Percentiles rank a stretch among this genome's conserved stretches.
Conservation (phyloP, 2,329 filamentous ascomycete species). For the Cladosporium sp. region DNA sequence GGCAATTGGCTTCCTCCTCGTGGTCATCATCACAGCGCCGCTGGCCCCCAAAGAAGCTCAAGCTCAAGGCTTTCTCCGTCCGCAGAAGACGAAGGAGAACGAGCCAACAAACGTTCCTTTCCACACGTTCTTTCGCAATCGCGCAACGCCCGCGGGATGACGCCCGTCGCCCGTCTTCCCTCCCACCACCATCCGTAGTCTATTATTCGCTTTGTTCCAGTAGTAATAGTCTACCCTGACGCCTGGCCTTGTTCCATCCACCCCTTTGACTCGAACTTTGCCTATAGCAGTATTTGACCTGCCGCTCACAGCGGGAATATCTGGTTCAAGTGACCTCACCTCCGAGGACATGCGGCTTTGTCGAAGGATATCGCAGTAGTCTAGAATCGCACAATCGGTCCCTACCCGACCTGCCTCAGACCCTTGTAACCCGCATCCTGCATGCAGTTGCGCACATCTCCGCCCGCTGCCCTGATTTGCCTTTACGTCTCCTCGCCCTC, state of each 20-base stretch:
- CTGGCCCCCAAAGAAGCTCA: background rate
- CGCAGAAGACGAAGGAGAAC: background rate
- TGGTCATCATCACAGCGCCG: background rate
- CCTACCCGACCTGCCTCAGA: background rate
- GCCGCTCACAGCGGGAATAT: background rate
- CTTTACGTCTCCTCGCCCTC: background rate
- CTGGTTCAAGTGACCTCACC: background rate
- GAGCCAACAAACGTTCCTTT: background rate
- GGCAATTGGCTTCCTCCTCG: background rate
- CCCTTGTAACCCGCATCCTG: no score
- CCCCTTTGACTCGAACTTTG: background rate
- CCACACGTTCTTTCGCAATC: background rate
- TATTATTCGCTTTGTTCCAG: background rate
- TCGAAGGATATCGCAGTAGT: background rate
- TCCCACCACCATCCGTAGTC: background rate
- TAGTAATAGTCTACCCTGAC: background rate
- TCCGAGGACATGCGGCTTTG: background rate
- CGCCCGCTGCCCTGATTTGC: background rate
- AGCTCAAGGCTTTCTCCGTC: background rate
- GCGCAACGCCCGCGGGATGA: slow-evolving; percentile 4
- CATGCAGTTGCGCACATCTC: background rate
- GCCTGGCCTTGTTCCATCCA: background rate
- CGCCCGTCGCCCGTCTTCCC: background rate
- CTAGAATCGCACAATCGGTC: background rate
- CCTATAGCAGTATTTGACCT: background rate